Evolutionary conservation across 2,329 filamentous ascomycete species (phyloP).

Genomic region (Hypoxylon sp.): DNA sequence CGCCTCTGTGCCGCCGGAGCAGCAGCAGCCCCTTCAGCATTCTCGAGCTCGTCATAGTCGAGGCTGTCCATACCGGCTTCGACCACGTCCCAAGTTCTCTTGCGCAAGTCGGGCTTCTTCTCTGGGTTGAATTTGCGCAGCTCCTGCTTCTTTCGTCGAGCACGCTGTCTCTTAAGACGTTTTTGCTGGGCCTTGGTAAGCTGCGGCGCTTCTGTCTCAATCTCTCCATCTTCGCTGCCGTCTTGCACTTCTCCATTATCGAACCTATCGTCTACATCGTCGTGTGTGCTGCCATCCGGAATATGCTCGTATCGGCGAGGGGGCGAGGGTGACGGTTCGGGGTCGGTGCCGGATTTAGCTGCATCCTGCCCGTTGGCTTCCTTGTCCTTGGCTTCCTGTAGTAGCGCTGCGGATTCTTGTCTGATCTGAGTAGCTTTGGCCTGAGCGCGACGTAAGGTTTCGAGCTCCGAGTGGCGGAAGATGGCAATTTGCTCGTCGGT

Average conservation of each 20-base stretch:
- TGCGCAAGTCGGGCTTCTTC: slow-evolving; percentile 67
- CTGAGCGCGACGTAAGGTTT: slow-evolving; percentile 68
- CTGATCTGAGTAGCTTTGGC: slow-evolving; percentile 46
- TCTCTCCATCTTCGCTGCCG: slow-evolving; percentile 47
- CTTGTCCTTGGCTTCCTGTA: slow-evolving; percentile 18
- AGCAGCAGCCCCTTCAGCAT: slow-evolving; percentile 28
- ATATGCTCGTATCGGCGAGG: neutral
- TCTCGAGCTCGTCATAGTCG: slow-evolving; percentile 62
- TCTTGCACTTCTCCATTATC: slow-evolving; percentile 35
- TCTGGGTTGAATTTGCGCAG: slow-evolving; percentile 52
- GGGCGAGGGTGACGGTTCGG: slow-evolving; percentile 8
- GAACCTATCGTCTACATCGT: too few species aligned
- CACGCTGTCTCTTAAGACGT: slow-evolving; percentile 49
- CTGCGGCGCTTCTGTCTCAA: slow-evolving; percentile 43
- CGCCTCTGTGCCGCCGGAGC: slow-evolving; percentile 51
- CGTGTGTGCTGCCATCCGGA: neutral
- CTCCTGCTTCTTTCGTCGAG: slow-evolving; percentile 51
- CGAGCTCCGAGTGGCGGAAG: slow-evolving; percentile 88
- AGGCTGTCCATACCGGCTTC: slow-evolving; percentile 66
- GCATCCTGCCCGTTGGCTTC: neutral
- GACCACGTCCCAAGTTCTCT: slow-evolving; percentile 73
- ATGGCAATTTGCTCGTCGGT: slow-evolving; percentile 92
- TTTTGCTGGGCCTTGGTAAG: slow-evolving; percentile 39
- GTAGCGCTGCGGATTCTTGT: slow-evolving; percentile 26
- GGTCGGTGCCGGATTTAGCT: neutral